These are phyloP conservation scores for Scleroderma citrinum DNA, from an alignment of 768 basidiomycete species.

Conservation along the genomic window DNA sequence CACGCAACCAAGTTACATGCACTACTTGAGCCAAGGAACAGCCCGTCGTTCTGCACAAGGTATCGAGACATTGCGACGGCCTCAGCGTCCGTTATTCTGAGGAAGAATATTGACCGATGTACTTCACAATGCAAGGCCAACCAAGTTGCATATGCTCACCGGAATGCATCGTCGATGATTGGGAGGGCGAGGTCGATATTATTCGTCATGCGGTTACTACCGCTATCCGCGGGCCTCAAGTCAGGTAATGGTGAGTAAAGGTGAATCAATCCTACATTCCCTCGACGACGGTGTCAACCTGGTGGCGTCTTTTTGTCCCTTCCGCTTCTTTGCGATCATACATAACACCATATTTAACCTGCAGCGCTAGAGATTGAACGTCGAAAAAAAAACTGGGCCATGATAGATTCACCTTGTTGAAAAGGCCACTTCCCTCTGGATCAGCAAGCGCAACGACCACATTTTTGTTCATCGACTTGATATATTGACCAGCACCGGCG, in stretches of 20 bases:
- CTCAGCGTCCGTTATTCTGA: conserved; percentile 85
- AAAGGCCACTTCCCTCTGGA: conserved; percentile 91
- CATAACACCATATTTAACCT: conserved; percentile 93
- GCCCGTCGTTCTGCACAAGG: conserved; percentile 82
- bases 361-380: background rate
- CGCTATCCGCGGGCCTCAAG: conserved; percentile 39
- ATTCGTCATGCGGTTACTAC: conserved; percentile 87
- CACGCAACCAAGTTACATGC: conserved; percentile 96
- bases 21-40: conserved; percentile 94
- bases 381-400: background rate
- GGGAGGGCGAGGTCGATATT: conserved; percentile 85
- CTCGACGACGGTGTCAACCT: conserved; percentile 95
- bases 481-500: conserved; percentile 72
- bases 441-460: conserved; percentile 76
- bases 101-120: background rate
- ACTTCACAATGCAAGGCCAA: background rate
- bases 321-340: conserved; percentile 90
- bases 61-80: conserved; percentile 96
- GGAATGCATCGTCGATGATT: conserved; percentile 84
- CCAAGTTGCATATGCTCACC: conserved; percentile 38
- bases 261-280: conserved; percentile 59
- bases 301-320: conserved; percentile 87
- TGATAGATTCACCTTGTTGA: conserved; percentile 65
- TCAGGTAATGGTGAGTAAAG: background rate
- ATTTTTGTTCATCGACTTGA: conserved; percentile 69